Base-by-base conservation (phyloP, 169 alveolate genomes). In the Fabrea salina region DNA sequence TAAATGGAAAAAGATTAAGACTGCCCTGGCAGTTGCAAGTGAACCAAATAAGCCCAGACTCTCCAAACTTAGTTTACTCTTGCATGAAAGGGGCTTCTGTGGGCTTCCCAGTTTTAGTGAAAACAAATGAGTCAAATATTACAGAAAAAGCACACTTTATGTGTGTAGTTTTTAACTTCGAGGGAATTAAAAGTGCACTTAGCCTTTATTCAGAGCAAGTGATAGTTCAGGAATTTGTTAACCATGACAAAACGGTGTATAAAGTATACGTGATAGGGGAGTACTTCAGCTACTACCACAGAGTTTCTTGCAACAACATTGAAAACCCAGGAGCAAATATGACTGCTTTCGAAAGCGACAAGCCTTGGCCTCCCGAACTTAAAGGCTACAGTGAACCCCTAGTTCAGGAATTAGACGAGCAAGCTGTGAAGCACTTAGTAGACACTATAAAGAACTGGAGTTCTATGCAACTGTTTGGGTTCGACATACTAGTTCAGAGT, bases 91-190 rank as follows among this genome's bases (percentile, higher is more conserved):
- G 0, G 8, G 44, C 13, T n/a, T 22, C 19, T 8, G 64, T 67
- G 13, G 7, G 44, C 16, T 67, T 67, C 30, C 78, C 78, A n/a
- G 39, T 67, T 41, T 41, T 67, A 19, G 78, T 67, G 44, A 67
- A 67, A 67, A 19, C 78, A 1, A 19, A 37, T 19, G 37, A 7
- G 8, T n/a, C 78, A 0, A n/a, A 40, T 1, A 16, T 67, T 8
- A 40, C 78, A 11, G 19, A 67, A 1, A 4, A 22, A 41, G 39
- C 78, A n/a, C 78, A 67, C 44, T n/a, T 44, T n/a, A 67, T 67
- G 78, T 67, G 32, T 13, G 8, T 67, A 30, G 56, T 3, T 19
- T 67, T 67, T 43, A 43, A 67, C 32, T 13, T 19, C 7, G 30
- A 67, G 44, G 78, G 78, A 32, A 33, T 67, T 1, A 19, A 8